Evolutionary conservation across 2,329 filamentous ascomycete species (phyloP), one percentile per base, ranked within the genome.

Genomic region (Xylaria sp.): DNA sequence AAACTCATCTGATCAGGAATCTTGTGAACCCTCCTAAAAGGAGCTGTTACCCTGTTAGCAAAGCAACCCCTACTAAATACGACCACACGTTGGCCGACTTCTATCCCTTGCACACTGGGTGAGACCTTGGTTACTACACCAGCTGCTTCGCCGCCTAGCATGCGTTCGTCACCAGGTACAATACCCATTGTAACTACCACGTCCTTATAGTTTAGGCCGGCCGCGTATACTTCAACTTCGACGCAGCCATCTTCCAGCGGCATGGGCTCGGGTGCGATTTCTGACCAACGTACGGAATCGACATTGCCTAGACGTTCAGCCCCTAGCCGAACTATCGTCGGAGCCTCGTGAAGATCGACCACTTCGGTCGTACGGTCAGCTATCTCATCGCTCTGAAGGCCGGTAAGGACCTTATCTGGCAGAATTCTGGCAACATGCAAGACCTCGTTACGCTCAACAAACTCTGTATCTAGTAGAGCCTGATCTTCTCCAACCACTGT

Each of bases 1-100:
- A 79, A 80, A 6, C 56, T 72, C 74, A 82, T 74, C 10, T n/a
- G 53, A 15, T 76, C 73, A 1, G 79, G 78, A 33, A 83, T 80
- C 17, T 64, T 26, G 23, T 73, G 61, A 0, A 59, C 56, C 23
- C 68, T 59, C 6, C 23, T 58, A 23, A 42, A 17, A 20, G 38
- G 6, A 5, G 64, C 44, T 3, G 44, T 28, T 4, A 71, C 40
- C 9, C 65, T 60, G n/a, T 74, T 79, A 1, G 31, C 78, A 72
- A 49, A 75, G 66, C 7, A 64, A 15, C 64, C 72, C 23, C 38
- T 62, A n/a, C 20, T 56, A 36, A 64, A 67, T 28, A 66, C 74
- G 2, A 75, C 79, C 4, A 73, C 69, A 3, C 71, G 64, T 2
- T 72, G 44, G 3, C 72, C 66, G n/a, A 73, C 57, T 4, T 70